Evolutionary conservation across 176 grass and related monocot species (phyloP).

Genomic region (Eleusine coracana): DNA sequence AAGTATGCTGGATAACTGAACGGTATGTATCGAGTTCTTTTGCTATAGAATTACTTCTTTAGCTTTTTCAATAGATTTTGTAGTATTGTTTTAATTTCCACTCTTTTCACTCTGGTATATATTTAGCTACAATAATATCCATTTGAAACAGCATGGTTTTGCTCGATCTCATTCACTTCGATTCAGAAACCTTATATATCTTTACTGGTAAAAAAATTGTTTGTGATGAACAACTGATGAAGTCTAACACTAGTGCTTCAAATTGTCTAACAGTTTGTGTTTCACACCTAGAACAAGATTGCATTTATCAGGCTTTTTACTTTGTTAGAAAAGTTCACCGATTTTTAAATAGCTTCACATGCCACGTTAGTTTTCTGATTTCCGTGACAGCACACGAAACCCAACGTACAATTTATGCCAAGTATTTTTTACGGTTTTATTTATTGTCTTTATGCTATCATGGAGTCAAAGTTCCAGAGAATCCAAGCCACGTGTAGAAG

Average conservation of each 20-base stretch:
- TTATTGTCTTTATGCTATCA: not conserved
- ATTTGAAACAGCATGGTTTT: not conserved
- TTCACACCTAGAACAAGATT: not conserved
- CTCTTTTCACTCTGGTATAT: not conserved
- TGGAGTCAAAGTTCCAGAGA: not conserved
- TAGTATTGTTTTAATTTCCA: not conserved
- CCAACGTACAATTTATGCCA: not conserved
- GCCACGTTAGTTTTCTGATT: not conserved
- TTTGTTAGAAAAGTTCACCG: not conserved
- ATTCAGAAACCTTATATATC: too few relatives aligned
- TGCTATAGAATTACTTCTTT: not conserved
- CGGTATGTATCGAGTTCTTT: not conserved
- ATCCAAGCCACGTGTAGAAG: not conserved
- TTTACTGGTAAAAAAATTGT: too few relatives aligned
- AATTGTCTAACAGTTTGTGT: too few relatives aligned
- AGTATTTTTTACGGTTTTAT: not conserved
- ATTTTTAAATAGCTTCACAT: not conserved
- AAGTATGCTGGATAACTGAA: not conserved
- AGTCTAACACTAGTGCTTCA: too few relatives aligned
- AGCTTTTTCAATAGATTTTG: not conserved
- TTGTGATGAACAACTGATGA: too few relatives aligned
- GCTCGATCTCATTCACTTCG: too few relatives aligned
- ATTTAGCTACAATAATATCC: too few relatives aligned
- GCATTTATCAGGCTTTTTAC: not conserved
- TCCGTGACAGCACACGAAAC: not conserved